Base-by-base conservation (phyloP, 331 rosid genomes). In the Acacia concinna region DNA sequence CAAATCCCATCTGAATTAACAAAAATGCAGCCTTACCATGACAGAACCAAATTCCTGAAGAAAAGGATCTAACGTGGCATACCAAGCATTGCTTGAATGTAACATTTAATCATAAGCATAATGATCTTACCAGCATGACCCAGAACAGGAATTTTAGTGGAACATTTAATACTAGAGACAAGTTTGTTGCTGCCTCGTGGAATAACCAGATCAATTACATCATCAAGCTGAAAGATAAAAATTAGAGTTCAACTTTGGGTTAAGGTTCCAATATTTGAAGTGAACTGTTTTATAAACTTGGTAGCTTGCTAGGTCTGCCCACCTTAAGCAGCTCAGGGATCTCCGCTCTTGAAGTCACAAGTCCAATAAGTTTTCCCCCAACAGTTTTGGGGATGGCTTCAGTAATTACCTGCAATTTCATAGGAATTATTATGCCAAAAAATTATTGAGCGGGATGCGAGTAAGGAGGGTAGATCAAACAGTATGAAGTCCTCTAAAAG, bases 161-260 rank as follows among this genome's bases (percentile, higher is more conserved):
- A 93, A 80, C 88, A 89, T 89, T 93, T 93, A 66, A 96, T 93
- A 87, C 91, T 90, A 81, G 98, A 87, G 57, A 96, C 97, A 81
- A 96, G 94, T 85, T 96, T 85, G 86, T 93, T 96, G 93, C 99
- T 96, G 76, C 99, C 99, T 84, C 99, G 90, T 51, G 99, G 99
- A 84, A 96, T 96, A 78, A 96, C 97, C 71, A 96, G 91, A 84
- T 96, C 99, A 79, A 96, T 96, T 47, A 91, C 94, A 57, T 96
- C 96, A 81, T 96, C 98, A 52, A 89, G 92, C 99, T 96, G 88
- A 77, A 82, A 86, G 41, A 81, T 67, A 62, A 44, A 63, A 81
- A 23, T 34, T 75, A 70, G 31, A 75, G 52, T 77, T 59, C 41
- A 86, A 76, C 71, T 82, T 65, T 27, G 21, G 78, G 25, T 51